These are phyloP conservation scores for Alternaria metachromatica DNA, from an alignment of 2,329 filamentous ascomycete species.

Conservation along the genomic window DNA sequence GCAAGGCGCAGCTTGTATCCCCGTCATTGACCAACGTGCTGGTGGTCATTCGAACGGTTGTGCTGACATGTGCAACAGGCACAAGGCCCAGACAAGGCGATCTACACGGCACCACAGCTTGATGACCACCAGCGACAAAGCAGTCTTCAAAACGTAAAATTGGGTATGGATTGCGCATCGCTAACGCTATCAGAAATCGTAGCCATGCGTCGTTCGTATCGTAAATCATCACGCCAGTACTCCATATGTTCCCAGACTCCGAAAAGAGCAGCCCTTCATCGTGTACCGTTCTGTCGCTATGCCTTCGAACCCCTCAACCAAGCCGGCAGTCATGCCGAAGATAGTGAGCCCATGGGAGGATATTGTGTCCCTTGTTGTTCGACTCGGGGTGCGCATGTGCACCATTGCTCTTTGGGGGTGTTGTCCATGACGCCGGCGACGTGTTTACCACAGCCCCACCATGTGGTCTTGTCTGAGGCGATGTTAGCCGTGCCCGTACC, in stretches of 20 bases:
- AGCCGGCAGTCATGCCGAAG: conserved; percentile 35
- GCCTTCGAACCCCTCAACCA: not conserved
- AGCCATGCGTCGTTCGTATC: not conserved
- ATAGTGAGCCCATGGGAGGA: conserved; percentile 64
- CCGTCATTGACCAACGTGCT: not conserved
- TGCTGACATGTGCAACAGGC: not conserved
- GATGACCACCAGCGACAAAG: not conserved
- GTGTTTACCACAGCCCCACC: conserved; percentile 71
- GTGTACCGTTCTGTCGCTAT: not conserved
- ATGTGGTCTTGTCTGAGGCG: conserved; percentile 63
- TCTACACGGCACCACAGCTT: not conserved
- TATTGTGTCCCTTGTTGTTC: conserved; percentile 67
- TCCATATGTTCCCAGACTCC: not conserved
- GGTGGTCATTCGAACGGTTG: not conserved
- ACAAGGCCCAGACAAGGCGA: not conserved
- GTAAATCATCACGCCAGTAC: not conserved
- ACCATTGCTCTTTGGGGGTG: conserved; percentile 66
- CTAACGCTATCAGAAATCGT: conserved; percentile 1
- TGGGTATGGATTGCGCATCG: conserved; percentile 2
- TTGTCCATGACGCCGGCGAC: conserved; percentile 67
- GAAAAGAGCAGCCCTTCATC: not conserved
- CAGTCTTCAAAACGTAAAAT: not conserved
- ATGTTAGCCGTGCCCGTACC: conserved; percentile 5
- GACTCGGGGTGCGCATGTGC: conserved; percentile 69
- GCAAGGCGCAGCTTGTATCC: not conserved